Base-by-base conservation (phyloP, 306 rosid genomes). In the Inga leiocalycina region DNA sequence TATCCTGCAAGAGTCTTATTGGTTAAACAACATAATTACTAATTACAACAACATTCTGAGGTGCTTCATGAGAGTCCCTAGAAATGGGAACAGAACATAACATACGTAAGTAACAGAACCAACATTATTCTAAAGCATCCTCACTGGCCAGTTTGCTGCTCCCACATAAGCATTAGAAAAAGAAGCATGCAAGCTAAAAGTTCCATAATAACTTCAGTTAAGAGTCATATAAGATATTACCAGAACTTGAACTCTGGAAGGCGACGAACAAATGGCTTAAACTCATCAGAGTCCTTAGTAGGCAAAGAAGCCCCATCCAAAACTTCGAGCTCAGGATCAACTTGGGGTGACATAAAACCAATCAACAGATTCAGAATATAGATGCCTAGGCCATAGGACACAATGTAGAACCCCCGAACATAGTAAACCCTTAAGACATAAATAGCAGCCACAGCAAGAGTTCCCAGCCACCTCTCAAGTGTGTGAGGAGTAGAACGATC, bases 181-280 rank as follows among this genome's bases (percentile, higher is more conserved):
- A 8, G 43, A 73, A 49, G 22, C n/a, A 75, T 75, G 41, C 71
- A 41, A 76, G 34, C 52, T 41, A 57, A 48, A 70, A 57, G 32
- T 27, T 78, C 45, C 32, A 62, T 4, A 13, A 44, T 39, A 57
- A 13, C 68, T 39, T 77, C 24, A 67, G 2, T 14, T 56, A 84
- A 66, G 48, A 3, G 15, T 30, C 56, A 69, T 15, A 30, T 80
- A 89, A 92, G 94, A 68, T 15, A 39, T 52, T 92, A 92, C 97
- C 97, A 92, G 78, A 92, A 92, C 84, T 90, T 90, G 79, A 92
- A 92, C 90, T 92, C 97, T 1, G 97, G 94, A 78, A 90, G 94
- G 77, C 97, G 91, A 74, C 94, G 97, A 66, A 89, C 84, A 75
- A 92, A 92, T 15, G 97, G 97, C 80, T 77, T 90, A 76, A 92